Conservation (phyloP, 805 yeast genomes). For the Saturnispora ahearnii region DNA sequence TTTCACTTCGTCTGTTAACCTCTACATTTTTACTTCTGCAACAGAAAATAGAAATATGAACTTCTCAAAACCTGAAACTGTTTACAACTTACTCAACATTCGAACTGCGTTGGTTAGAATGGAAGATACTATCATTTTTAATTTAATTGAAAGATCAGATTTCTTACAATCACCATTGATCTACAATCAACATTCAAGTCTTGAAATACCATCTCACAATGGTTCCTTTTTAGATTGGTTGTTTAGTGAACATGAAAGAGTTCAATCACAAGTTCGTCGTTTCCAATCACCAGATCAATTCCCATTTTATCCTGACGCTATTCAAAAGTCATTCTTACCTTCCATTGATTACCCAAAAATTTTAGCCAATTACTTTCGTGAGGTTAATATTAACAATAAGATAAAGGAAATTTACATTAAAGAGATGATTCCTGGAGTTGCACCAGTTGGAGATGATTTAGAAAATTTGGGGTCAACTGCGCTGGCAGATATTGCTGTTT, state of each 20-base stretch:
- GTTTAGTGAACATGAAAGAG: constrained; percentile 61
- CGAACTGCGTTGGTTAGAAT: constrained; percentile 77
- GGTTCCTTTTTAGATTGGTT: constrained; percentile 89
- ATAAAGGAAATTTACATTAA: constrained; percentile 62
- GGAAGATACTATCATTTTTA: constrained; percentile 95
- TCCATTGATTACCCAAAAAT: constrained; percentile 68
- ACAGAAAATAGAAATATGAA: constrained; percentile 45
- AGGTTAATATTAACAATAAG: constrained; percentile 64
- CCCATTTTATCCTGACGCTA: constrained; percentile 71
- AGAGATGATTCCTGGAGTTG: constrained; percentile 66
- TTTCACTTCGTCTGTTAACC: neutral
- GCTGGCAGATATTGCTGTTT: constrained; percentile 71
- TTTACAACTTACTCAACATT: constrained; percentile 70
- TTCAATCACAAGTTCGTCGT: constrained; percentile 75
- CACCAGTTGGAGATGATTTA: constrained; percentile 63
- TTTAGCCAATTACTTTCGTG: constrained; percentile 64
- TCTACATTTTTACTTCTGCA: neutral
- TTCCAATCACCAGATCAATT: constrained; percentile 92
- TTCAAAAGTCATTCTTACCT: constrained; percentile 67
- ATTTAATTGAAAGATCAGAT: constrained; percentile 87
- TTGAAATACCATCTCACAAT: constrained; percentile 50
- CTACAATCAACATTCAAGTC: constrained; percentile 42
- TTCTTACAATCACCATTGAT: constrained; percentile 68
- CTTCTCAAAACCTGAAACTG: constrained; percentile 74
- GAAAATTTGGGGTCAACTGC: constrained; percentile 89